Percentiles rank a stretch among this genome's conserved stretches.
These are phyloP conservation scores for Ogataea haglerorum DNA, from an alignment of 805 yeast genomes.

Conservation along the genomic window DNA sequence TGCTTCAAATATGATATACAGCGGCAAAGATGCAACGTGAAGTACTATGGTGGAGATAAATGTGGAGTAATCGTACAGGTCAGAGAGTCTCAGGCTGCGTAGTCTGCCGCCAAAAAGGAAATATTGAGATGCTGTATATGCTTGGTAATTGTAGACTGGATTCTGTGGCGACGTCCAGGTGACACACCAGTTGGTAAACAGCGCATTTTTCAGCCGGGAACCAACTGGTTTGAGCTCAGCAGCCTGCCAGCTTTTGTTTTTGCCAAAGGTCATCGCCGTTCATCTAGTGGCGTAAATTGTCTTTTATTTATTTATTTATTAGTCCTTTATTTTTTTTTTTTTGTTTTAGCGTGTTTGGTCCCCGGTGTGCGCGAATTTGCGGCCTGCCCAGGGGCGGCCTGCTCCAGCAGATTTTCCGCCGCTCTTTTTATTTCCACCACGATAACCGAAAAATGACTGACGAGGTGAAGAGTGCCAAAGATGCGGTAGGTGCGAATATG, in stretches of 20 bases:
- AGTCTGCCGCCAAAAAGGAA: slow-evolving; percentile 64
- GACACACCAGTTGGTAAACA: neutral
- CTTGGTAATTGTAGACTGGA: slow-evolving; percentile 40
- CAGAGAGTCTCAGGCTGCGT: slow-evolving; percentile 35
- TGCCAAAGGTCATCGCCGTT: neutral
- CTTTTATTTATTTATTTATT: slow-evolving; percentile 3
- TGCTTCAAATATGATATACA: slow-evolving; percentile 51
- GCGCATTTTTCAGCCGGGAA: neutral
- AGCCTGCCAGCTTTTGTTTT: neutral
- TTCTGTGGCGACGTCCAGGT: neutral
- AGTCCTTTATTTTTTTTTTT: neutral
- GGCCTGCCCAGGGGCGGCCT: slow-evolving; percentile 8
- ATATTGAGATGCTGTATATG: slow-evolving; percentile 38
- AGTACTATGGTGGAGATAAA: slow-evolving; percentile 11
- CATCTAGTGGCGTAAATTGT: slow-evolving; percentile 4
- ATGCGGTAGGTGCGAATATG: slow-evolving; percentile 24
- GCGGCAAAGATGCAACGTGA: slow-evolving; percentile 38
- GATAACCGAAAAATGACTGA: slow-evolving; percentile 20
- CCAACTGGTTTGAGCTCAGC: neutral
- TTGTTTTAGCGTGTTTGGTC: slow-evolving; percentile 7
- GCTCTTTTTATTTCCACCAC: slow-evolving; percentile 11
- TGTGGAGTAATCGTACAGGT: slow-evolving; percentile 7
- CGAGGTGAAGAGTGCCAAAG: slow-evolving; percentile 31
- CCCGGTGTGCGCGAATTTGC: slow-evolving; percentile 12
- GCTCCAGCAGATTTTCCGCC: slow-evolving; percentile 7